Conservation (phyloP, 306 rosid genomes). For the Inga laurina region DNA sequence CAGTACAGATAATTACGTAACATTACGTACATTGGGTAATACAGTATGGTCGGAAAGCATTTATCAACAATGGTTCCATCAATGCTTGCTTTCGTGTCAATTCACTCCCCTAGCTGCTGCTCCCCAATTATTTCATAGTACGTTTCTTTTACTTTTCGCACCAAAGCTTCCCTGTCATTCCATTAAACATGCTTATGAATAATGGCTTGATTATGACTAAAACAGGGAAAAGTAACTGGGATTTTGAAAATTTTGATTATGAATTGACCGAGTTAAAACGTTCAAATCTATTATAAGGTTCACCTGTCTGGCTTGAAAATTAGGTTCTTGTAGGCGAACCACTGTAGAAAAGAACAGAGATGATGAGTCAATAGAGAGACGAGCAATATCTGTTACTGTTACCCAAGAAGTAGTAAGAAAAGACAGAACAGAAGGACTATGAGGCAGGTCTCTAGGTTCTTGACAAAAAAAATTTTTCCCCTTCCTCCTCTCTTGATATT, state of each 20-base stretch:
- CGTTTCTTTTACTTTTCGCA: slow-evolving; percentile 61
- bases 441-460: neutral
- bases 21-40: slow-evolving; percentile 28
- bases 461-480: too few species aligned
- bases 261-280: neutral
- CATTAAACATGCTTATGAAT: neutral
- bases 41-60: slow-evolving; percentile 44
- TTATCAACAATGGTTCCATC: slow-evolving; percentile 36
- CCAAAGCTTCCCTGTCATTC: slow-evolving; percentile 69
- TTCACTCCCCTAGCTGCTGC: slow-evolving; percentile 67
- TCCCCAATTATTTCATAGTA: slow-evolving; percentile 62
- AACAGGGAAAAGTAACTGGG: neutral
- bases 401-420: neutral
- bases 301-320: slow-evolving; percentile 79
- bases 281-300: neutral
- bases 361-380: neutral
- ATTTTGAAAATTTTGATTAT: neutral
- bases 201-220: neutral
- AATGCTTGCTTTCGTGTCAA: slow-evolving; percentile 40
- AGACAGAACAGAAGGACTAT: neutral
- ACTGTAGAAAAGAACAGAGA: slow-evolving; percentile 49
- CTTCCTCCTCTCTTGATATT: too few species aligned
- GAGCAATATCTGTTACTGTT: neutral
- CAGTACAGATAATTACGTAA: slow-evolving; percentile 20
- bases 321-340: slow-evolving; percentile 87